Percentiles rank a stretch among this genome's conserved stretches.
These are phyloP conservation scores for Phytophthora lateralis DNA, from an alignment of 352 stramenopile species.

Conservation along the genomic window DNA sequence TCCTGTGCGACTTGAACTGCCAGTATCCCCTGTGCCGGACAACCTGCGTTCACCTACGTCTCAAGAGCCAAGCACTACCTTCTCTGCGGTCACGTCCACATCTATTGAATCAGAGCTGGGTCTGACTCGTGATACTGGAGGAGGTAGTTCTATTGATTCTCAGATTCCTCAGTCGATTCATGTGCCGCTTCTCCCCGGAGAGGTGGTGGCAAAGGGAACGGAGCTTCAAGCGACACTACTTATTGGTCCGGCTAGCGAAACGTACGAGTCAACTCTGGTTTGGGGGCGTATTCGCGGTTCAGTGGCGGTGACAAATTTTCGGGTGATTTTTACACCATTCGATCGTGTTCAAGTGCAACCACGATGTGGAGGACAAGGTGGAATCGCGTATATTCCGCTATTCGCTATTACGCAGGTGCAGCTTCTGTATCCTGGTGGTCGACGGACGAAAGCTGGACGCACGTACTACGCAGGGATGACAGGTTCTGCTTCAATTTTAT, in stretches of 20 bases:
- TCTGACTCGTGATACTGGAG: slow-evolving; percentile 22
- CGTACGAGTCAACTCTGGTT: slow-evolving; percentile 54
- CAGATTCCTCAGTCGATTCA: slow-evolving; percentile 27
- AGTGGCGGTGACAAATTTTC: slow-evolving; percentile 78
- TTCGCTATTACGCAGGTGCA: slow-evolving; percentile 73
- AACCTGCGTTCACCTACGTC: slow-evolving; percentile 22
- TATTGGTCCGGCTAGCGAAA: slow-evolving; percentile 64
- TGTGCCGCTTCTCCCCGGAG: slow-evolving; percentile 45
- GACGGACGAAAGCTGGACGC: slow-evolving; percentile 56
- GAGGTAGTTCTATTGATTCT: slow-evolving; percentile 15
- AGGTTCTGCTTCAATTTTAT: slow-evolving; percentile 50
- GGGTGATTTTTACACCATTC: slow-evolving; percentile 72
- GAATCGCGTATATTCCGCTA: slow-evolving; percentile 72
- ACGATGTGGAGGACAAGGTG: slow-evolving; percentile 40
- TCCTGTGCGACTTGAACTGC: slow-evolving; percentile 26
- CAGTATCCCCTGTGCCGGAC: slow-evolving; percentile 32
- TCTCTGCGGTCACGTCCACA: slow-evolving; percentile 23
- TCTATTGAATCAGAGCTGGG: slow-evolving; percentile 33
- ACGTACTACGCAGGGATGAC: slow-evolving; percentile 57
- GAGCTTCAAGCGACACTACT: slow-evolving; percentile 64
- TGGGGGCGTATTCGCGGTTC: slow-evolving; percentile 74
- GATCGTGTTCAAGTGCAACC: slow-evolving; percentile 53
- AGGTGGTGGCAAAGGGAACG: slow-evolving; percentile 45
- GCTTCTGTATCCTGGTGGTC: slow-evolving; percentile 63
- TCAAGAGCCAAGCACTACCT: slow-evolving; percentile 29